phyloP scores from a whole-genome alignment of 2,329 filamentous ascomycete genomes.

The Apiospora phragmitis region DNA sequence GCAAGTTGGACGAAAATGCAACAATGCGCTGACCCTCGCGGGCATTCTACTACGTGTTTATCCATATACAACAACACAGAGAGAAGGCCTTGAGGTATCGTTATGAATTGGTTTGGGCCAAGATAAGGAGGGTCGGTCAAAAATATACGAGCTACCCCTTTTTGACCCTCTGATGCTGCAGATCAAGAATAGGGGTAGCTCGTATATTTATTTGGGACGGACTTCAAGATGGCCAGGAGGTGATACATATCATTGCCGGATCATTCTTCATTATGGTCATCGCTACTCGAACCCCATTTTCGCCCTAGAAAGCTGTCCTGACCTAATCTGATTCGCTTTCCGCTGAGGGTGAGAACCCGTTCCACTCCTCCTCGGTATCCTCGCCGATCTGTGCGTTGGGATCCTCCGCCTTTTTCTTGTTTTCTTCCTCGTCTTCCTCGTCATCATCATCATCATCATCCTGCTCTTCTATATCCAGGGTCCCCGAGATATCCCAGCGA shows the following conservation, averaged over 20 bases:
- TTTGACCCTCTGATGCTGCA: background rate
- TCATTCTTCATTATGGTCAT: background rate
- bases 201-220: background rate
- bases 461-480: constrained; percentile 68
- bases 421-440: constrained; percentile 39
- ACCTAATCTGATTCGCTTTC: background rate
- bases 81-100: background rate
- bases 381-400: constrained; percentile 36
- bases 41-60: too few relatives aligned
- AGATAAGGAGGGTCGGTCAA: background rate
- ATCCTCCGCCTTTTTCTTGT: constrained; percentile 46
- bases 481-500: constrained; percentile 85
- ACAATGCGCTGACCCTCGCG: background rate
- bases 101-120: too few relatives aligned
- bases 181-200: background rate
- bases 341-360: constrained; percentile 51
- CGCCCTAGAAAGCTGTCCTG: background rate
- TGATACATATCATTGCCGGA: background rate
- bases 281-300: background rate
- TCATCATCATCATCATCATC: constrained; percentile 43
- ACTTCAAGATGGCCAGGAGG: background rate
- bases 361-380: constrained; percentile 57
- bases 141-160: background rate
- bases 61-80: background rate
- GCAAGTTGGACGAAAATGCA: background rate